Conservation (phyloP, 331 rosid species). For the Saraca asoca region DNA sequence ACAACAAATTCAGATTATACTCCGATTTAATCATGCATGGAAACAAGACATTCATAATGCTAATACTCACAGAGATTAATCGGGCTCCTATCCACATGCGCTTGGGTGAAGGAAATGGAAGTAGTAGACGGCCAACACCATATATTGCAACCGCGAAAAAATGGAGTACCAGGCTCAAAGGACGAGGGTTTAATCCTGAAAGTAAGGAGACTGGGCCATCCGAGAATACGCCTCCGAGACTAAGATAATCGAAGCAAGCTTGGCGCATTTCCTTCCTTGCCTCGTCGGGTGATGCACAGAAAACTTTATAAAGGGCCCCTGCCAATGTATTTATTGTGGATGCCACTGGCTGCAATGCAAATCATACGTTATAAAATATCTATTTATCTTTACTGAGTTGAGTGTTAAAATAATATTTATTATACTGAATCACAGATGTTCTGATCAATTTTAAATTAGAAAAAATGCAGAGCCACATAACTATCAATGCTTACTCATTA, state of each 20-base stretch:
- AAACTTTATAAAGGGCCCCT: slow-evolving; percentile 94
- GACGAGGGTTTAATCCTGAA: slow-evolving; percentile 92
- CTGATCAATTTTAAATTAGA: no score
- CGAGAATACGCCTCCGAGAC: slow-evolving; percentile 87
- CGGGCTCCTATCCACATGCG: slow-evolving; percentile 82
- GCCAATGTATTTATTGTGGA: slow-evolving; percentile 96
- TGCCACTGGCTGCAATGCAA: slow-evolving; percentile 80
- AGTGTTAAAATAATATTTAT: background rate
- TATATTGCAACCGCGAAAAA: slow-evolving; percentile 90
- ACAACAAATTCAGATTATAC: background rate
- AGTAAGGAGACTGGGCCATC: slow-evolving; percentile 83
- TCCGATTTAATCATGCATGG: background rate
- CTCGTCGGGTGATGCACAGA: slow-evolving; percentile 84
- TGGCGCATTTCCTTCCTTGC: slow-evolving; percentile 96
- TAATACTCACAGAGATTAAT: slow-evolving; percentile 59
- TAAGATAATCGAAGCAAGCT: slow-evolving; percentile 93
- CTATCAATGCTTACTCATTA: background rate
- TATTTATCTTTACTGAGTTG: background rate
- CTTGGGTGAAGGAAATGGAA: slow-evolving; percentile 87
- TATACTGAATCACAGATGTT: no score
- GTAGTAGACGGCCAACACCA: slow-evolving; percentile 82
- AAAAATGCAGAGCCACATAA: no score
- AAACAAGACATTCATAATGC: background rate
- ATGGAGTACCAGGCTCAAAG: slow-evolving; percentile 86
- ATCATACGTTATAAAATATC: background rate